phyloP scores from a whole-genome alignment of 176 grass and related monocot species.

The Oryza nivara region DNA sequence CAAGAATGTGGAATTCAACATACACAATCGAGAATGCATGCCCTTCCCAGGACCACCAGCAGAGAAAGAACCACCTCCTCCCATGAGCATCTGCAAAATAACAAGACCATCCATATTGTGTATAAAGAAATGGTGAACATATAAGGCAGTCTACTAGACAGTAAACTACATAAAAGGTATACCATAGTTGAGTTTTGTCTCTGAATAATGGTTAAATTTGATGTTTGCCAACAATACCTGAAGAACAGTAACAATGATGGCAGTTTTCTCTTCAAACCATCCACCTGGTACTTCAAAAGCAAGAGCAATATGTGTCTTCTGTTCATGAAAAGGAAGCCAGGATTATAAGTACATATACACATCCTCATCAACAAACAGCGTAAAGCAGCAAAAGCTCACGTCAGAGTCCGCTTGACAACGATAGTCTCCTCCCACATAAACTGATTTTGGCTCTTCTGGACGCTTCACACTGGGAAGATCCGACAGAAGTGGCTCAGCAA shows the following conservation, averaged over 20 bases:
- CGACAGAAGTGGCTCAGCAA: slow-evolving; percentile 63
- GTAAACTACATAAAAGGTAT: slow-evolving; percentile 30
- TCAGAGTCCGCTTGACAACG: slow-evolving; percentile 59
- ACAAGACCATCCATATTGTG: background rate
- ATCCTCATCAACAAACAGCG: slow-evolving; percentile 11
- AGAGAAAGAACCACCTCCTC: slow-evolving; percentile 77
- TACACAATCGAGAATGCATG: slow-evolving; percentile 80
- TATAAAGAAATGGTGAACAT: background rate
- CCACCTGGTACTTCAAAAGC: slow-evolving; percentile 76
- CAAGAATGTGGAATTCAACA: slow-evolving; percentile 29
- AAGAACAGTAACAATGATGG: slow-evolving; percentile 58
- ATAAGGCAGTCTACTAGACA: background rate
- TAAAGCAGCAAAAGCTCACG: slow-evolving; percentile 41
- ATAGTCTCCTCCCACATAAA: slow-evolving; percentile 78
- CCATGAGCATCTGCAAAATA: slow-evolving; percentile 75
- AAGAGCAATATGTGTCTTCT: slow-evolving; percentile 62
- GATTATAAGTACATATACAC: slow-evolving; percentile 18
- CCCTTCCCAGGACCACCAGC: slow-evolving; percentile 79
- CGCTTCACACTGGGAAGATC: slow-evolving; percentile 63
- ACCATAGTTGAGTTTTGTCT: background rate
- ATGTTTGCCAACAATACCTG: slow-evolving; percentile 54
- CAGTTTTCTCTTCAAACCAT: slow-evolving; percentile 64
- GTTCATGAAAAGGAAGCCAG: background rate
- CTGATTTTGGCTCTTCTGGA: slow-evolving; percentile 62
- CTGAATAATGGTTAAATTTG: slow-evolving; percentile 17